phyloP scores from a whole-genome alignment of 1,284 basidiomycete species.

The Cutaneotrichosporon sp. region DNA sequence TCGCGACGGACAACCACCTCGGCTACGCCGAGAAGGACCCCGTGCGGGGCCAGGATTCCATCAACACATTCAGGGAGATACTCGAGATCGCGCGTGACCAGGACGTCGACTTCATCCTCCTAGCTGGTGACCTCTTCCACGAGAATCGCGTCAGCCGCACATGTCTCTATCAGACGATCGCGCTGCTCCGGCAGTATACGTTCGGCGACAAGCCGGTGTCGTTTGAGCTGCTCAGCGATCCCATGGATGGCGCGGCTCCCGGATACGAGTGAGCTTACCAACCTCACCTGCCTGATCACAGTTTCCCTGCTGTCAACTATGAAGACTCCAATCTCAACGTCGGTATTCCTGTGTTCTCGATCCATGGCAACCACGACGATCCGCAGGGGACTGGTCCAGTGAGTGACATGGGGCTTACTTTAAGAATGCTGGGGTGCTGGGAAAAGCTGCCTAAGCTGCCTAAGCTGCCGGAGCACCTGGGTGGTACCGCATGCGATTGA shows the following conservation, averaged over 20 bases:
- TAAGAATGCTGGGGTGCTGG: neutral
- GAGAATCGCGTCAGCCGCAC: constrained; percentile 93
- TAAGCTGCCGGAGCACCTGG: no score
- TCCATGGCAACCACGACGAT: constrained; percentile 99
- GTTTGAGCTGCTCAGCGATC: constrained; percentile 88
- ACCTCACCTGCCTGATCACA: constrained; percentile 45
- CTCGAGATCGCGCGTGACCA: constrained; percentile 83
- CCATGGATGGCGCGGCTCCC: constrained; percentile 78
- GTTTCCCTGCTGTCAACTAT: constrained; percentile 95
- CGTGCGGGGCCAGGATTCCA: constrained; percentile 88
- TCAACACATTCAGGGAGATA: constrained; percentile 93
- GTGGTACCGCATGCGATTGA: no score
- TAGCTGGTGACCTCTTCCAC: constrained; percentile 96
- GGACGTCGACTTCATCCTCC: constrained; percentile 88
- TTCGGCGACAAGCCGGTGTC: constrained; percentile 81
- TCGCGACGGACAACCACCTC: constrained; percentile 94
- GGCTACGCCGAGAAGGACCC: constrained; percentile 95
- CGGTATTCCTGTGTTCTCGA: constrained; percentile 93
- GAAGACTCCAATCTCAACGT: constrained; percentile 96
- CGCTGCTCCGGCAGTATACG: constrained; percentile 85
- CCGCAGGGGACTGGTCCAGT: constrained; percentile 93
- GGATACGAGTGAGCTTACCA: constrained; percentile 69
- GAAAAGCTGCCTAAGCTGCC: no score
- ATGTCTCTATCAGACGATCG: constrained; percentile 82
- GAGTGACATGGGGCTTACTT: constrained; percentile 51